These are phyloP conservation scores for Xylariaceae sp. DNA, from an alignment of 2,329 filamentous ascomycete genomes.

Conservation along the genomic window DNA sequence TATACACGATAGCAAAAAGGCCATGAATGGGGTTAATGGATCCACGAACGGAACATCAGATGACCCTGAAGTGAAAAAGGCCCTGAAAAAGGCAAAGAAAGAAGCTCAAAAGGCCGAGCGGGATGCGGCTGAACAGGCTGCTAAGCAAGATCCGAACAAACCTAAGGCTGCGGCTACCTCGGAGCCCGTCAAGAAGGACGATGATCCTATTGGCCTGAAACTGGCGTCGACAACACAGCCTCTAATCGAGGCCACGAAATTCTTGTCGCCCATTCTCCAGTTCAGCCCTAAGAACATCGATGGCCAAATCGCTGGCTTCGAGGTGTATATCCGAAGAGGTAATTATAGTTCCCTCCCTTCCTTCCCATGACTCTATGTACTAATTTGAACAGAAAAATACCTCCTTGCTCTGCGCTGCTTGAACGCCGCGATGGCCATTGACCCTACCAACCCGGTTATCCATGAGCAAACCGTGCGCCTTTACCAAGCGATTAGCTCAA, in stretches of 20 bases:
- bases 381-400: slow-evolving; percentile 62
- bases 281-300: slow-evolving; percentile 75
- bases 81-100: slow-evolving; percentile 82
- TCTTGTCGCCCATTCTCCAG: slow-evolving; percentile 73
- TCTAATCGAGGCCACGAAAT: slow-evolving; percentile 80
- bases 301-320: slow-evolving; percentile 79
- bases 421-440: slow-evolving; percentile 63
- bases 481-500: slow-evolving; percentile 53
- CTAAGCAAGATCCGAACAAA: slow-evolving; percentile 81
- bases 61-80: slow-evolving; percentile 73
- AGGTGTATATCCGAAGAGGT: slow-evolving; percentile 82
- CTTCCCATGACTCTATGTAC: not conserved
- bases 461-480: slow-evolving; percentile 70
- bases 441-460: slow-evolving; percentile 64
- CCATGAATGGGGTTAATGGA: slow-evolving; percentile 58
- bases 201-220: slow-evolving; percentile 77
- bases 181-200: slow-evolving; percentile 78
- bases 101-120: slow-evolving; percentile 69
- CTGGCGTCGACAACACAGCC: slow-evolving; percentile 77
- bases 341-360: slow-evolving; percentile 38
- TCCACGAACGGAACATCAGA: slow-evolving; percentile 42
- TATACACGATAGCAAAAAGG: slow-evolving; percentile 68
- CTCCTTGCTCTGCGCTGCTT: slow-evolving; percentile 83
- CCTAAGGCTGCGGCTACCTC: slow-evolving; percentile 54
- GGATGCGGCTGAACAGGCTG: slow-evolving; percentile 70